Base-by-base conservation (phyloP, 108 stramenopile species). In the Tribonema minus region DNA sequence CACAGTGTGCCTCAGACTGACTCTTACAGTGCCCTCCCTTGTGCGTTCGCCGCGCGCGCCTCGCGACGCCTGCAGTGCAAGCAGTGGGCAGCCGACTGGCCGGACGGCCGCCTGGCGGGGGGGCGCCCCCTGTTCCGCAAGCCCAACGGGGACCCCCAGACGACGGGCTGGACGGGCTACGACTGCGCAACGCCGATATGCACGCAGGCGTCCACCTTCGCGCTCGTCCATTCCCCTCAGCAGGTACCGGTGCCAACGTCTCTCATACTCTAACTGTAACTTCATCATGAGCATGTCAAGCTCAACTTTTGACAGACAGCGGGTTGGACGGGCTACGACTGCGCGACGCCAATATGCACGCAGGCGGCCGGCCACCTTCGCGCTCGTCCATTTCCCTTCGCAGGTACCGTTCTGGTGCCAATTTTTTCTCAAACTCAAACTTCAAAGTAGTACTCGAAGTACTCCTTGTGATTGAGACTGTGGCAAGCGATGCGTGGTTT, bases 281-380 rank as follows among this genome's bases (percentile, higher is more conserved):
- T n/a, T n/a, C n/a, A n/a, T n/a, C n/a, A n/a, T n/a, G n/a, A n/a
- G n/a, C n/a, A n/a, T n/a, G n/a, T n/a, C n/a, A n/a, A n/a, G n/a
- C n/a, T n/a, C n/a, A n/a, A n/a, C n/a, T n/a, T n/a, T n/a, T n/a
- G n/a, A n/a, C 92, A 92, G 71, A 31, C 84, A 70, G 92, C 92
- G 3, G 93, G 93, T 2, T 94, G 91, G 90, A 94, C 93, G 58
- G 92, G 93, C 5, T 93, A 89, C 61, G 92, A 93, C 71, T 90
- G 90, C 65, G 58, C 84, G 7, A 87, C 77, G 30, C 93, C 93
- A 9, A 92, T 94, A 7, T 94, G 93, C 81, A 89, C 90, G 35
- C 81, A 70, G 79, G 62, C 46, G 20, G 46, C 9, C 15, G 15
- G 20, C 15, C 20, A 15, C 46, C 46, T 54, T 9, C 46, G 9